Conservation (phyloP, 805 yeast species). For the Nakazawaea wickerhamii region DNA sequence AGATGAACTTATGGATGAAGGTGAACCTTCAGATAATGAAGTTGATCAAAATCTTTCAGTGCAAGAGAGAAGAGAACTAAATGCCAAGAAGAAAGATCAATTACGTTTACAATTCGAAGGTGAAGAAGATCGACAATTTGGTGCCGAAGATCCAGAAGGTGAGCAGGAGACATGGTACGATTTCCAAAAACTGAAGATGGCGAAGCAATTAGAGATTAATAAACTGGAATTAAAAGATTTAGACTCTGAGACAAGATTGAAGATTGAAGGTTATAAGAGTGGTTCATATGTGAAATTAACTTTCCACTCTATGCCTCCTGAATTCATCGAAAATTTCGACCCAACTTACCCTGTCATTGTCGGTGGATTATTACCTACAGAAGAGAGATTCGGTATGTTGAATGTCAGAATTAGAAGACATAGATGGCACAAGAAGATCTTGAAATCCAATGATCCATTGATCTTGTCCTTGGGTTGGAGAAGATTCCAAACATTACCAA, state of each 20-base stretch:
- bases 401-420: constrained; percentile 95
- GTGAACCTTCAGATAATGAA: constrained; percentile 33
- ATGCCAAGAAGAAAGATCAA: constrained; percentile 87
- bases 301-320: constrained; percentile 80
- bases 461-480: constrained; percentile 96
- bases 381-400: constrained; percentile 86
- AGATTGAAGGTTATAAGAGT: constrained; percentile 87
- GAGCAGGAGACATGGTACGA: constrained; percentile 98
- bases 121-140: constrained; percentile 61
- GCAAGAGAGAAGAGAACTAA: constrained; percentile 71
- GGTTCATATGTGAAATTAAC: constrained; percentile 92
- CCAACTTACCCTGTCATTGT: constrained; percentile 80
- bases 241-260: constrained; percentile 70
- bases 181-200: constrained; percentile 92
- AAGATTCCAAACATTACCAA: constrained; percentile 93
- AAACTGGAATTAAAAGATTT: constrained; percentile 69
- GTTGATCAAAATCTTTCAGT: constrained; percentile 43
- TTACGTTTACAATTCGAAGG: constrained; percentile 86
- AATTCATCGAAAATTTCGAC: constrained; percentile 80
- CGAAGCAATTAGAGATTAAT: constrained; percentile 92
- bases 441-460: constrained; percentile 93
- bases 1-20: constrained; percentile 33
- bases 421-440: constrained; percentile 96
- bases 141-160: constrained; percentile 76
- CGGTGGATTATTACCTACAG: constrained; percentile 90